Percentiles rank a stretch among this genome's conserved stretches.
phyloP scores from a whole-genome alignment of 2,329 filamentous ascomycete species.

The Xylaria sp. region DNA sequence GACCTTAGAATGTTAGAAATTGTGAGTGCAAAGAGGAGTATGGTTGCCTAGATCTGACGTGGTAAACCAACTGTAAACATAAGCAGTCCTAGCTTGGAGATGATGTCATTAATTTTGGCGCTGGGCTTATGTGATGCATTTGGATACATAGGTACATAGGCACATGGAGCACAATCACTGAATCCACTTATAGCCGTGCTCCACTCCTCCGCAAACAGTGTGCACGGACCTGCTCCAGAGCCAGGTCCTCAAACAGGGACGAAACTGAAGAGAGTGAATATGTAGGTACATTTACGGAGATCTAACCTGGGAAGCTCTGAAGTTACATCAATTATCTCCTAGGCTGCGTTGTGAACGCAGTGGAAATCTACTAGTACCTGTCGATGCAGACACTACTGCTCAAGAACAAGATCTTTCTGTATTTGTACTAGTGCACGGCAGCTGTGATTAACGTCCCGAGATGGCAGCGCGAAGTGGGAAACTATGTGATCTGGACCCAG shows the following conservation, averaged over 20 bases:
- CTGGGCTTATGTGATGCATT: background rate
- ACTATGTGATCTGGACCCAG: constrained; percentile 17
- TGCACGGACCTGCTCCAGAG: constrained; percentile 2
- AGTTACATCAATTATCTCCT: background rate
- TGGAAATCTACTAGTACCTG: background rate
- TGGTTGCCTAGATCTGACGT: constrained; percentile 20
- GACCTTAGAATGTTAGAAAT: background rate
- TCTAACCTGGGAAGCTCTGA: background rate
- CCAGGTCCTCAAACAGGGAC: background rate
- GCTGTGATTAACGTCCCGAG: background rate
- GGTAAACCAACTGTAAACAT: background rate
- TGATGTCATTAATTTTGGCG: constrained; percentile 29
- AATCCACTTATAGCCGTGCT: constrained; percentile 13
- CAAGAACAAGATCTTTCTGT: background rate
- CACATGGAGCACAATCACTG: background rate
- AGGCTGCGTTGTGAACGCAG: background rate
- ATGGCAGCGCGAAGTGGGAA: background rate
- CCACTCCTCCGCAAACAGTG: constrained; percentile 2
- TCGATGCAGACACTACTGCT: background rate
- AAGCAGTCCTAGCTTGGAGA: constrained; percentile 2
- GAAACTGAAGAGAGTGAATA: background rate
- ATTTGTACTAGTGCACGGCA: constrained; percentile 2
- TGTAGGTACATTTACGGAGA: no score
- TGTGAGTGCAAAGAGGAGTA: background rate
- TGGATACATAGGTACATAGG: background rate